Percentiles rank a stretch among this genome's conserved stretches.
phyloP scores from a whole-genome alignment of 1,284 basidiomycete genomes.

The Pseudozyma flocculosa region DNA sequence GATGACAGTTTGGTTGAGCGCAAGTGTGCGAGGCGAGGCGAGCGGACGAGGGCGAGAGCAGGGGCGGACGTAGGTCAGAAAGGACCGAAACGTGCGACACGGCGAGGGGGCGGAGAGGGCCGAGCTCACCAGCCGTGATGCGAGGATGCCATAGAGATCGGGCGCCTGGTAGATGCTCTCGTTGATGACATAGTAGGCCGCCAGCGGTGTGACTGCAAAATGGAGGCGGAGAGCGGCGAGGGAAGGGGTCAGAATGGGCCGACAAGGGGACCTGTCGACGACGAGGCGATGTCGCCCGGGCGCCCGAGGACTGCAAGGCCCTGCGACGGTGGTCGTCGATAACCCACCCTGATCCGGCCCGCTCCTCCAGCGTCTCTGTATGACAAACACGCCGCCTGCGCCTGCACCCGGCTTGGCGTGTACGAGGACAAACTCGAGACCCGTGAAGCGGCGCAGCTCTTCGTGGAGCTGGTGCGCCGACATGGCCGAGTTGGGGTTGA shows the following conservation, averaged over 20 bases:
- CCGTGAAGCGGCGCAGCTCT: slow-evolving; percentile 46
- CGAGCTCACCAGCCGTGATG: slow-evolving; percentile 41
- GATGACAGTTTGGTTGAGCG: not conserved
- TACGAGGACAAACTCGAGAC: slow-evolving; percentile 49
- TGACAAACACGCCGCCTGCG: slow-evolving; percentile 42
- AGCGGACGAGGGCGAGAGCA: not conserved
- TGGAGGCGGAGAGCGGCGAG: slow-evolving; percentile 1
- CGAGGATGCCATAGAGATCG: slow-evolving; percentile 46
- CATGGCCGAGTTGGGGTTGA: slow-evolving; percentile 4
- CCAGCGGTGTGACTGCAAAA: slow-evolving; percentile 23
- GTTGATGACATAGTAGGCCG: slow-evolving; percentile 50
- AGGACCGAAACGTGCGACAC: too few relatives aligned
- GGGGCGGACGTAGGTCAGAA: too few relatives aligned
- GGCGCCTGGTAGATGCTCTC: slow-evolving; percentile 52
- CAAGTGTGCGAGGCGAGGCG: not conserved
- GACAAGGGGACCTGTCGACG: too few relatives aligned
- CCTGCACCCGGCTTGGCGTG: slow-evolving; percentile 39
- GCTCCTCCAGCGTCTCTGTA: slow-evolving; percentile 44
- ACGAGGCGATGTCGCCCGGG: too few relatives aligned
- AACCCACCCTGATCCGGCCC: slow-evolving; percentile 10
- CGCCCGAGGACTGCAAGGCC: too few relatives aligned
- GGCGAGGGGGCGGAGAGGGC: too few relatives aligned
- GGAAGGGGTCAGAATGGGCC: too few relatives aligned
- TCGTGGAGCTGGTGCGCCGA: slow-evolving; percentile 26
- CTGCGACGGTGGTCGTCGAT: not conserved